A percentile compares a stretch with the other conserved stretches of the same genome.
These are phyloP conservation scores for Alternaria sp. DNA, from an alignment of 2,329 filamentous ascomycete species.

Conservation along the genomic window DNA sequence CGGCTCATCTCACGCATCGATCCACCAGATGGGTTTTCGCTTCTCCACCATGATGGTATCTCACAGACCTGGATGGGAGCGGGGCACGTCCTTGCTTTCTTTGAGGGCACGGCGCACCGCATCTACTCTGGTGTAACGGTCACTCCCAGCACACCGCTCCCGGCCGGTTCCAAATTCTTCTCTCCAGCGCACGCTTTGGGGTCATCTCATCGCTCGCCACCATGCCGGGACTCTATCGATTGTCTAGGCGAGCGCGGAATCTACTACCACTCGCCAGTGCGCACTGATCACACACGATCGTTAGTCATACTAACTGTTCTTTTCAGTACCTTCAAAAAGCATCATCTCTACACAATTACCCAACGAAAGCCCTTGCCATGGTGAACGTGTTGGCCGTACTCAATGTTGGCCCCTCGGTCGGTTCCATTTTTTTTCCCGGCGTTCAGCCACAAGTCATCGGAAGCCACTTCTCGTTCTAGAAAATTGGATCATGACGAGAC, in stretches of 20 bases:
- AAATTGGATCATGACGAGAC: not conserved
- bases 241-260: not conserved
- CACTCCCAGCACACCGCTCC: conserved; percentile 37
- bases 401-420: not conserved
- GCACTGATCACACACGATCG: not conserved
- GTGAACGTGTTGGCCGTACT: not conserved
- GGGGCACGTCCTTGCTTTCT: conserved; percentile 16
- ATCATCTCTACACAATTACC: not conserved
- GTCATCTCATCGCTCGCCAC: conserved; percentile 14
- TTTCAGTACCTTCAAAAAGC: not conserved
- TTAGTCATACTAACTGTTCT: not conserved
- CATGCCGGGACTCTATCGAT: conserved; percentile 22
- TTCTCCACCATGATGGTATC: conserved; percentile 27
- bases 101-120: conserved; percentile 33
- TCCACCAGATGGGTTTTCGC: too few species aligned
- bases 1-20: not conserved
- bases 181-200: not conserved
- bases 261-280: not conserved
- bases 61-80: conserved; percentile 18
- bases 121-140: conserved; percentile 28
- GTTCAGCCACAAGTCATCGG: conserved; percentile 6
- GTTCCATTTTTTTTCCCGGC: not conserved
- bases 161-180: conserved; percentile 16
- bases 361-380: not conserved
- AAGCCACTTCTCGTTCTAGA: conserved; percentile 9